Percentiles rank a stretch among this genome's conserved stretches.
Evolutionary conservation across 108 stramenopile species (phyloP).

Genomic region (Chaetoceros tenuissimus): DNA sequence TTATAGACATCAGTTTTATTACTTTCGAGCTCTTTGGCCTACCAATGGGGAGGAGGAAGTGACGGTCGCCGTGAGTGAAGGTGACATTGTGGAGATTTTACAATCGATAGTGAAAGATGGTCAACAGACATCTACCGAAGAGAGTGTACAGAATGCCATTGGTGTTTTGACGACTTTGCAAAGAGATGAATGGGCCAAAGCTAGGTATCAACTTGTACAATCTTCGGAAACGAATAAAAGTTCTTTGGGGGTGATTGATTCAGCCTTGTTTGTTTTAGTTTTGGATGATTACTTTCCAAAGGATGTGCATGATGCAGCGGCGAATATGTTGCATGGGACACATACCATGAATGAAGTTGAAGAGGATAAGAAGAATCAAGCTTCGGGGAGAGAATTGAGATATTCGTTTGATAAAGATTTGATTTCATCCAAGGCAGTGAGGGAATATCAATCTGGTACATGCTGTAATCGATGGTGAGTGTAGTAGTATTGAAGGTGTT

Average conservation of each 20-base stretch:
- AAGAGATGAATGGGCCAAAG: conserved; percentile 67
- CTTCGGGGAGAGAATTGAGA: not conserved
- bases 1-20: conserved; percentile 60
- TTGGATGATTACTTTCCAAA: conserved; percentile 65
- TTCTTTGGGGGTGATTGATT: conserved; percentile 61
- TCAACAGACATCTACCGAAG: conserved; percentile 13
- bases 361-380: conserved; percentile 1
- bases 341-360: conserved; percentile 37
- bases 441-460: conserved; percentile 46
- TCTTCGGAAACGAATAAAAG: conserved; percentile 38
- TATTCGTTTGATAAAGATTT: too few relatives aligned
- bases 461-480: conserved; percentile 84
- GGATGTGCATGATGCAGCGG: conserved; percentile 62
- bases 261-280: conserved; percentile 75
- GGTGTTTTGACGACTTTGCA: conserved; percentile 75
- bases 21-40: conserved; percentile 74
- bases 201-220: conserved; percentile 36
- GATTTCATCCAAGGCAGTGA: not conserved
- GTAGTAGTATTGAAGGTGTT: too few relatives aligned
- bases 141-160: conserved; percentile 31
- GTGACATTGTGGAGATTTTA: conserved; percentile 66
- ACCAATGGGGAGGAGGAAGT: conserved; percentile 25
- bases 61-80: conserved; percentile 64
- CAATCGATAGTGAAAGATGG: conserved; percentile 57
- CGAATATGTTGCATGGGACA: conserved; percentile 83